phyloP scores from a whole-genome alignment of 2,329 filamentous ascomycete species.

The Colletotrichum eleusines region DNA sequence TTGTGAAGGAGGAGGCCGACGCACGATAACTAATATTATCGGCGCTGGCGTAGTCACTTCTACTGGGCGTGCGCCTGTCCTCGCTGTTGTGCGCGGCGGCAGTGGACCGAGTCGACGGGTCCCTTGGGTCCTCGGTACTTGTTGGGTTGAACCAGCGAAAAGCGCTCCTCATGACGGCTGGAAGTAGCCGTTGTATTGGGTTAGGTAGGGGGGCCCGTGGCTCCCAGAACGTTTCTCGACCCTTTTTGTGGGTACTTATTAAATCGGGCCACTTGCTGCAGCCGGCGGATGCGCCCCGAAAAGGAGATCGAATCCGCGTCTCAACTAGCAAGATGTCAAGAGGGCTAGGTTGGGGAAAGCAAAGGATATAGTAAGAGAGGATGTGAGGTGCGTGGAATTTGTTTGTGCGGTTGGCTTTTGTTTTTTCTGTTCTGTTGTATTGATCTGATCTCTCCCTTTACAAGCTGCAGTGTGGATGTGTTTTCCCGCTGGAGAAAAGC shows the following conservation, averaged over 20 bases:
- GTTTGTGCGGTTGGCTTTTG: background rate
- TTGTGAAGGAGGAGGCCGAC: slow-evolving; percentile 44
- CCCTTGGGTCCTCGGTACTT: slow-evolving; percentile 44
- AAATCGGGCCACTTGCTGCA: slow-evolving; percentile 41
- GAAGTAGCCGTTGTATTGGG: slow-evolving; percentile 41
- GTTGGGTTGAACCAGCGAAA: slow-evolving; percentile 43
- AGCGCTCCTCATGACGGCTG: slow-evolving; percentile 44
- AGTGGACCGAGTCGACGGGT: slow-evolving; percentile 44
- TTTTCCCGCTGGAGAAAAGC: background rate
- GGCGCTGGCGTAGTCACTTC: slow-evolving; percentile 42
- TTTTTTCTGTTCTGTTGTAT: background rate
- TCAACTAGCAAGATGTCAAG: slow-evolving; percentile 35
- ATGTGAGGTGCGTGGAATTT: background rate
- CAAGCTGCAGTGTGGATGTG: background rate
- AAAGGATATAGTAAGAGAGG: background rate
- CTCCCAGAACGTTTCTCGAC: slow-evolving; percentile 42
- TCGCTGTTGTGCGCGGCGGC: slow-evolving; percentile 42
- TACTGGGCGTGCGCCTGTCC: slow-evolving; percentile 34
- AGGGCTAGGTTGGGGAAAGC: background rate
- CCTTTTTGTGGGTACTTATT: slow-evolving; percentile 43
- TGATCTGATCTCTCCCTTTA: background rate
- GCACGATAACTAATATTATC: slow-evolving; percentile 56
- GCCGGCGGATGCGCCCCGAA: slow-evolving; percentile 39
- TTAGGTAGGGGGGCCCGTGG: slow-evolving; percentile 41
- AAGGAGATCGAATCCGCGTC: slow-evolving; percentile 42